Evolutionary conservation across 345 rosid genomes (phyloP), one percentile per base, ranked within the genome.

Genomic region (Eucalyptus sp.): DNA sequence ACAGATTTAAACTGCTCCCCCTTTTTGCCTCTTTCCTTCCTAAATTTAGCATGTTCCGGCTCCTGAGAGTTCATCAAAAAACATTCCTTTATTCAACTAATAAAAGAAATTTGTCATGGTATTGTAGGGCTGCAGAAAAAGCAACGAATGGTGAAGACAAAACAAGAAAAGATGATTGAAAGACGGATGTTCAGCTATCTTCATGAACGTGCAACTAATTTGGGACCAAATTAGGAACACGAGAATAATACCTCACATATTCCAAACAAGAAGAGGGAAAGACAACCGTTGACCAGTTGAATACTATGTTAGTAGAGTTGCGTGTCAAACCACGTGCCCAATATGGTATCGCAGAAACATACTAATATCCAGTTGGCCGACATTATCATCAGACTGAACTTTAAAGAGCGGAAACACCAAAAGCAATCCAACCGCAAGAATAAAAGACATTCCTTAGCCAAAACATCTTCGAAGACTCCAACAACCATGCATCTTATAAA

Each of bases 11-110:
- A 31, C 86, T 89, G 88, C 51, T 88, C 90, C 60, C 91, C 92
- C 41, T 86, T 90, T 87, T 89, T 91, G 46, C 33, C 87, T 90
- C 90, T 90, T 54, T 93, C 93, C 92, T 94, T 94, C 90, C 87
- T 94, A 86, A 93, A 97, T 91, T 94, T 90, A 90, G 87, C 91
- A 89, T 95, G 93, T 86, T 96, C 94, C 25, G 90, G 92, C 71
- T 96, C 97, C 99, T 97, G 91, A 79, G 46, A 90, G 90, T 58
- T 87, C 71, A 84, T 15, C 3, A 0, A 25, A 43, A 44, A 83
- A 84, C 50, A 8, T 6, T 50, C n/a, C 43, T 16, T 17, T 48
- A 37, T 51, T 51, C 13, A 84, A 41, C 29, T 49, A 51, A 41
- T 68, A 9, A 43, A 81, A 43, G 18, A 50, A 10, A 85, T 22